phyloP scores from a whole-genome alignment of 2,329 filamentous ascomycete species.

The Orbilia quercus region DNA sequence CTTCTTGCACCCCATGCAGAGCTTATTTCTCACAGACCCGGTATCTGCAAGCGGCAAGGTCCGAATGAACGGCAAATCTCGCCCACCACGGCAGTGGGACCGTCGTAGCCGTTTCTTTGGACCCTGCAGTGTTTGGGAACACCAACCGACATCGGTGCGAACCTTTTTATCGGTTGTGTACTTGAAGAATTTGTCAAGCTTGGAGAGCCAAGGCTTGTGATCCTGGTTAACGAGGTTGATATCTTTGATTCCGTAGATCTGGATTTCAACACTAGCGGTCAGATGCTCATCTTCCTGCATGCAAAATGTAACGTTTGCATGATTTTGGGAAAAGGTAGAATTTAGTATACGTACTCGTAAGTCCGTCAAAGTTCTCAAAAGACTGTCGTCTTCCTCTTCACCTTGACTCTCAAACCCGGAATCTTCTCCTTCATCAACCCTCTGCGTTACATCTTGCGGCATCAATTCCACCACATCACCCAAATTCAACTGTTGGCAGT shows the following conservation, averaged over 20 bases:
- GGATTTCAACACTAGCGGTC: neutral
- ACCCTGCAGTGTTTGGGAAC: constrained; percentile 49
- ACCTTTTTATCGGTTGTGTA: constrained; percentile 42
- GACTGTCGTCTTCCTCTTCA: constrained; percentile 40
- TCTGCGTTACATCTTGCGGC: constrained; percentile 6
- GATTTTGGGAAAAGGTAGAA: neutral
- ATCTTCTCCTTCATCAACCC: constrained; percentile 29
- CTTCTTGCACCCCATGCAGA: constrained; percentile 38
- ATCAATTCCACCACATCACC: constrained; percentile 35
- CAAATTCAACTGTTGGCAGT: constrained; percentile 31
- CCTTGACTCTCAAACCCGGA: constrained; percentile 51
- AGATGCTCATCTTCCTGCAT: neutral
- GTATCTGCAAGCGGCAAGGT: constrained; percentile 49
- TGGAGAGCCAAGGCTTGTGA: constrained; percentile 27
- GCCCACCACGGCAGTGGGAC: constrained; percentile 32
- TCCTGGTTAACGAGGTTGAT: constrained; percentile 30
- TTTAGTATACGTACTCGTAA: constrained; percentile 32
- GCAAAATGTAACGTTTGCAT: neutral
- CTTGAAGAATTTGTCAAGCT: constrained; percentile 48
- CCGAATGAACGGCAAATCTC: constrained; percentile 45
- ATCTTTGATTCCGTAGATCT: constrained; percentile 50
- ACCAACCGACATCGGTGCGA: constrained; percentile 48
- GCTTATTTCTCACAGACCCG: constrained; percentile 33
- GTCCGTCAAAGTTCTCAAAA: constrained; percentile 29
- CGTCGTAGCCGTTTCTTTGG: constrained; percentile 45